Evolutionary conservation across 2,329 filamentous ascomycete genomes (phyloP).

Genomic region (Clarireedia sp.): DNA sequence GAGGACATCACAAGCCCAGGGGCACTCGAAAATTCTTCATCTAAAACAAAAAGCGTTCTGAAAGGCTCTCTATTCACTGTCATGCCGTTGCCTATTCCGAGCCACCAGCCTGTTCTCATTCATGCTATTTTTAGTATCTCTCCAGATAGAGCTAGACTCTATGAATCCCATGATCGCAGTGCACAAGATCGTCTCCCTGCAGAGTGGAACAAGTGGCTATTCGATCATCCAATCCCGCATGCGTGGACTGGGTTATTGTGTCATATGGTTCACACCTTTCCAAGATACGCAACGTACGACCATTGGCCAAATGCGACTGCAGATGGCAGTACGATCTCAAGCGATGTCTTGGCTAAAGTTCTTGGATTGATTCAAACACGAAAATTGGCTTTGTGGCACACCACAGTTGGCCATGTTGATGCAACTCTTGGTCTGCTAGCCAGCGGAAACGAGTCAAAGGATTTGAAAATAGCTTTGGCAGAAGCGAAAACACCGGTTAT

Average conservation of each 20-base stretch:
- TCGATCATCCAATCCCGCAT: constrained; percentile 19
- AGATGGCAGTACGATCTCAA: constrained; percentile 11
- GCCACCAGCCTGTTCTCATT: constrained; percentile 30
- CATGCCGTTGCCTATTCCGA: constrained; percentile 28
- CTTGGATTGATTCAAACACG: constrained; percentile 13
- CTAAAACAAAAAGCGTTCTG: neutral
- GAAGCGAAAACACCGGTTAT: constrained; percentile 20
- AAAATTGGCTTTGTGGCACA: constrained; percentile 17
- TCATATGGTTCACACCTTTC: constrained; percentile 10
- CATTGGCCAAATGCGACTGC: constrained; percentile 15
- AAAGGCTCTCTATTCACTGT: constrained; percentile 28
- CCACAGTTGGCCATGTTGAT: constrained; percentile 15
- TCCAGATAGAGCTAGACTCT: constrained; percentile 28
- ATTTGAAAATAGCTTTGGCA: constrained; percentile 16
- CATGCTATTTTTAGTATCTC: constrained; percentile 31
- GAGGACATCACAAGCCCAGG: neutral
- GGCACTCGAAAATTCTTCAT: neutral
- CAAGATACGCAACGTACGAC: constrained; percentile 11
- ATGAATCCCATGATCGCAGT: constrained; percentile 19
- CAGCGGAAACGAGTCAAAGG: constrained; percentile 5
- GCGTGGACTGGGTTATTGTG: constrained; percentile 24
- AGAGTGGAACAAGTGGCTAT: constrained; percentile 28
- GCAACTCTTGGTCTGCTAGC: constrained; percentile 12
- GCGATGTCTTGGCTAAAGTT: constrained; percentile 12
- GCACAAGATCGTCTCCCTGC: constrained; percentile 20